Conservation (phyloP, 306 rosid species). For the Corylus americana region DNA sequence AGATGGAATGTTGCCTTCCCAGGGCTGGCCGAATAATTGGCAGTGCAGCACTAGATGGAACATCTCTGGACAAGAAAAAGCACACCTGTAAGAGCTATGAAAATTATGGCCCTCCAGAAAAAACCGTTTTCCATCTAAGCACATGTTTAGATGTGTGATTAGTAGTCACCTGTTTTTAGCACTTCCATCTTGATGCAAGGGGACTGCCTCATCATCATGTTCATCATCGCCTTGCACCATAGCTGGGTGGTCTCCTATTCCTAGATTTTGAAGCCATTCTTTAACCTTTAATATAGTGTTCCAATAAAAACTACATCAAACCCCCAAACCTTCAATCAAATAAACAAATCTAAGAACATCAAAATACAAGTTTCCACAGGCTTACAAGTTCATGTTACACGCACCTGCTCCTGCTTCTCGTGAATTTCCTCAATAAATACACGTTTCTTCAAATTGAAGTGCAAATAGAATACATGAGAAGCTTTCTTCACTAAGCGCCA, state of each 20-base stretch:
- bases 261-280: slow-evolving; percentile 99
- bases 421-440: slow-evolving; percentile 89
- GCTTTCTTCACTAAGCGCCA: slow-evolving; percentile 97
- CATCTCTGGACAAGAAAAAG: slow-evolving; percentile 73
- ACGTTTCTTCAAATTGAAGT: slow-evolving; percentile 89
- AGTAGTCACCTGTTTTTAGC: slow-evolving; percentile 64
- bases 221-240: slow-evolving; percentile 83
- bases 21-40: slow-evolving; percentile 93
- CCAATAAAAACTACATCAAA: slow-evolving; percentile 69
- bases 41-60: slow-evolving; percentile 96
- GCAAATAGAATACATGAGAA: slow-evolving; percentile 84
- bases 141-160: not conserved
- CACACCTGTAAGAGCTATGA: slow-evolving; percentile 31
- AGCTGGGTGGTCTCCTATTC: slow-evolving; percentile 81
- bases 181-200: slow-evolving; percentile 71
- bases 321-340: slow-evolving; percentile 42
- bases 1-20: slow-evolving; percentile 87
- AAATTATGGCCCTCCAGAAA: slow-evolving; percentile 15
- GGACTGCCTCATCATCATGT: slow-evolving; percentile 68
- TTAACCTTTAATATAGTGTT: slow-evolving; percentile 93
- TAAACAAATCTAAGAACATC: not conserved
- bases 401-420: slow-evolving; percentile 97
- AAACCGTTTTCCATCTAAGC: not conserved
- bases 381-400: slow-evolving; percentile 11
- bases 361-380: not conserved